phyloP scores from a whole-genome alignment of 441 rosid genomes.

The Adansonia rubrostipa region DNA sequence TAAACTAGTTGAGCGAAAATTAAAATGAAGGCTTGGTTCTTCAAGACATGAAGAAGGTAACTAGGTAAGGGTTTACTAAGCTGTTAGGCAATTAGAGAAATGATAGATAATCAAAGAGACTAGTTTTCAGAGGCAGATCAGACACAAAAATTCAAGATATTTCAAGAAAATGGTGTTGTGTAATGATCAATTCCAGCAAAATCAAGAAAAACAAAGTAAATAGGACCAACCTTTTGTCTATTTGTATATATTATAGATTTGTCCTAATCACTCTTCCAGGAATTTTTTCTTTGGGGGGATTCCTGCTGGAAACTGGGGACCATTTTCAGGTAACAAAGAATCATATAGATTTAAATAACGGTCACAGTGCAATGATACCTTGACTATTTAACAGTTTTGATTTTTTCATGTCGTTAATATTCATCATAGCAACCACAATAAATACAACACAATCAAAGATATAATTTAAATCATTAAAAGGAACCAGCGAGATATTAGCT shows the following conservation, averaged over 20 bases:
- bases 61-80: background rate
- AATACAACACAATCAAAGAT: no score
- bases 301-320: constrained; percentile 26
- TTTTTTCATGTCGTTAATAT: no score
- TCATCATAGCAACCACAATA: no score
- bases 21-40: no score
- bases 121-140: background rate
- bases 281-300: constrained; percentile 17
- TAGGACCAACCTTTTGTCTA: constrained; percentile 15
- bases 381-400: no score
- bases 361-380: no score
- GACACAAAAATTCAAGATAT: background rate
- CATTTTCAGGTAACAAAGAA: background rate
- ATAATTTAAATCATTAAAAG: background rate
- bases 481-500: constrained; percentile 20
- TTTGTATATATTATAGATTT: background rate
- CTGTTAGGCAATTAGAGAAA: background rate
- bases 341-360: no score
- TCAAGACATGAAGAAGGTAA: no score
- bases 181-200: constrained; percentile 21
- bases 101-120: background rate
- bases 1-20: no score
- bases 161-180: constrained; percentile 20
- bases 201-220: constrained; percentile 17
- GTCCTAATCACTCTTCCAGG: constrained; percentile 19